Percentiles rank a stretch among this genome's conserved stretches.
phyloP scores from a whole-genome alignment of 768 basidiomycete species.

The Boletus tylopilopsis region DNA sequence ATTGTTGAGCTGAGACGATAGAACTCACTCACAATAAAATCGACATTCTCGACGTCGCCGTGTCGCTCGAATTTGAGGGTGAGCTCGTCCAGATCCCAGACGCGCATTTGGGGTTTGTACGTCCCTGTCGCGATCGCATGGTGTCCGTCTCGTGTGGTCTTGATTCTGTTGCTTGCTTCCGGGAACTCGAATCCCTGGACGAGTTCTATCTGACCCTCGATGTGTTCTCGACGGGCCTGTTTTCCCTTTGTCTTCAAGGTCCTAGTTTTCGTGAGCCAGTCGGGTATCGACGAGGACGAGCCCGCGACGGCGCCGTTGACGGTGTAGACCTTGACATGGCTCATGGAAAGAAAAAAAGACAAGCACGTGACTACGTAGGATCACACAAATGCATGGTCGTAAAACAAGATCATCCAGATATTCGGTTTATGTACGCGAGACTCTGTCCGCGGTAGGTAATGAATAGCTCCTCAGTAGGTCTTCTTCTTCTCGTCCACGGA shows the following conservation, averaged over 20 bases:
- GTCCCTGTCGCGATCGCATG: conserved; percentile 93
- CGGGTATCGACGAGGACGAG: conserved; percentile 88
- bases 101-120: conserved; percentile 96
- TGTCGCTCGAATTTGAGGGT: conserved; percentile 95
- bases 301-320: conserved; percentile 90
- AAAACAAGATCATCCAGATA: conserved; percentile 17
- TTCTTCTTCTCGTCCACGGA: conserved; percentile 99
- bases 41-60: conserved; percentile 94
- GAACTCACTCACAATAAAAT: conserved; percentile 87
- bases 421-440: conserved; percentile 19
- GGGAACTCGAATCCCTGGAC: conserved; percentile 97
- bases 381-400: not conserved
- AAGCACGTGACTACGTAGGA: conserved; percentile 18
- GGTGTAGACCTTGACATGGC: conserved; percentile 82
- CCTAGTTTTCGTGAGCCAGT: conserved; percentile 84
- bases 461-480: conserved; percentile 52
- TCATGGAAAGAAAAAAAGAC: conserved; percentile 16
- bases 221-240: conserved; percentile 62
- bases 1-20: not conserved
- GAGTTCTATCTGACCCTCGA: conserved; percentile 84
- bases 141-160: conserved; percentile 86
- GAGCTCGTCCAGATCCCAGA: conserved; percentile 92
- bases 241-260: conserved; percentile 53
- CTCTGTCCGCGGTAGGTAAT: not conserved
- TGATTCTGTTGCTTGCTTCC: conserved; percentile 90